Evolutionary conservation across 495 filamentous ascomycete species (phyloP), one percentile per base, ranked within the genome.

Genomic region (Penicillium lividum): DNA sequence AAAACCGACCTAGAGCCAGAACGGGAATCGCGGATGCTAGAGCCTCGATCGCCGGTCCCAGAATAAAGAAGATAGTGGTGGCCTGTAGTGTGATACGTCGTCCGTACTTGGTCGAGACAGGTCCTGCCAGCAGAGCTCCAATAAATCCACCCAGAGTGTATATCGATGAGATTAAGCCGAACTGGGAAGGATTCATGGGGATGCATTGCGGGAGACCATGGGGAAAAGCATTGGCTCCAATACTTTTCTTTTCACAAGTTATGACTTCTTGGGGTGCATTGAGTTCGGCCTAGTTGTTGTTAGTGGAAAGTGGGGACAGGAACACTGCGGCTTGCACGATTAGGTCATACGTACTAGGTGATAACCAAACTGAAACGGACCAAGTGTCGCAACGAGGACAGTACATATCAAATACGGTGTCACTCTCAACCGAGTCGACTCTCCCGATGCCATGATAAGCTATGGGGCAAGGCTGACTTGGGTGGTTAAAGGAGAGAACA

Each of bases 261-360:
- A 98, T 86, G 62, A 93, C 90, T 68, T 89, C 84, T 80, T 96
- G 86, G 10, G 94, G 94, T 30, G 94, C 90, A 70, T 98, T 98
- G 30, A 98, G 84, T 70, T 98, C 94, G 55, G 92, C 89, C 93
- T 97, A 68, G 45, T 31, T 7, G 33, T 59, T 31, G 47, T 33
- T 54, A 18, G 30, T 46, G 40, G 43, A 51, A 16, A 40, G 29
- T 38, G 31, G 40, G 18, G 11, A 15, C 22, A 43, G 27, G 33
- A 18, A 4, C 28, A 33, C 11, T 10, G 33, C 9, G 7, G n/a
- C n/a, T 7, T 38, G 30, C 15, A 3, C 38, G 42, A 48, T 29
- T 44, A 29, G 30, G 27, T 53, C 50, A 11, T 43, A 11, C 40
- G 49, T 51, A 96, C 93, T 72, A 98, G 72, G 73, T 98, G 95